These are phyloP conservation scores for Phytophthora parvispora DNA, from an alignment of 352 stramenopile genomes.

Conservation along the genomic window DNA sequence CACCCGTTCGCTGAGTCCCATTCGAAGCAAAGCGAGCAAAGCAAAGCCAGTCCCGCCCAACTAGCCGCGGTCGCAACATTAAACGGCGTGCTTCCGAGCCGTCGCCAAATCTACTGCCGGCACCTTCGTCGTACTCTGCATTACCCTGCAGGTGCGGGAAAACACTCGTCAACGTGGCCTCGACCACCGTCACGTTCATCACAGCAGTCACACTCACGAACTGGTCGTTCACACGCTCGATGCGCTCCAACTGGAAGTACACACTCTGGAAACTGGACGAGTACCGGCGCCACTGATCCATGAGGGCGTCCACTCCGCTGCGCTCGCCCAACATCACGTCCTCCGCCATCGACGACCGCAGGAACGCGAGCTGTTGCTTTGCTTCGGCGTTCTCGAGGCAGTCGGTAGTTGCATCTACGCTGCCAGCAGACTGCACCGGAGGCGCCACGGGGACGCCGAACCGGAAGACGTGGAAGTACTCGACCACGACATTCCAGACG, in stretches of 20 bases:
- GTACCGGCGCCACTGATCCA: slow-evolving; percentile 37
- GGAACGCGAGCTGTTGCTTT: slow-evolving; percentile 28
- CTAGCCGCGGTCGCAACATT: not conserved
- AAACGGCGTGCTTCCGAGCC: too few relatives aligned
- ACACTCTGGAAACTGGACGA: slow-evolving; percentile 33
- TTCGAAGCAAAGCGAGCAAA: slow-evolving; percentile 13
- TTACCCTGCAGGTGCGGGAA: too few relatives aligned
- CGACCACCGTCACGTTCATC: slow-evolving; percentile 13
- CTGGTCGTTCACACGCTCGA: slow-evolving; percentile 17
- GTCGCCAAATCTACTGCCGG: too few relatives aligned
- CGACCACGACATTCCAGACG: slow-evolving; percentile 27
- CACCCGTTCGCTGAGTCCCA: not conserved
- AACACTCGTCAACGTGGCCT: slow-evolving; percentile 4
- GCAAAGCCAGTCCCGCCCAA: not conserved
- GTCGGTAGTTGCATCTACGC: not conserved
- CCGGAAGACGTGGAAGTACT: slow-evolving; percentile 35
- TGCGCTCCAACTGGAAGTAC: slow-evolving; percentile 32
- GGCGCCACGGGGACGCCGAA: slow-evolving; percentile 14
- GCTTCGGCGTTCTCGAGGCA: not conserved
- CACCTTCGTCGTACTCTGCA: too few relatives aligned
- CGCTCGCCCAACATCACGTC: slow-evolving; percentile 29
- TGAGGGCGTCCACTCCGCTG: slow-evolving; percentile 12
- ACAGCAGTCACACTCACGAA: slow-evolving; percentile 15
- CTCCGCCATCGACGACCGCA: slow-evolving; percentile 27
- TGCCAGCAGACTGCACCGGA: not conserved